phyloP scores from a whole-genome alignment of 2,329 filamentous ascomycete genomes.

The Ceratocystis colombiana region DNA sequence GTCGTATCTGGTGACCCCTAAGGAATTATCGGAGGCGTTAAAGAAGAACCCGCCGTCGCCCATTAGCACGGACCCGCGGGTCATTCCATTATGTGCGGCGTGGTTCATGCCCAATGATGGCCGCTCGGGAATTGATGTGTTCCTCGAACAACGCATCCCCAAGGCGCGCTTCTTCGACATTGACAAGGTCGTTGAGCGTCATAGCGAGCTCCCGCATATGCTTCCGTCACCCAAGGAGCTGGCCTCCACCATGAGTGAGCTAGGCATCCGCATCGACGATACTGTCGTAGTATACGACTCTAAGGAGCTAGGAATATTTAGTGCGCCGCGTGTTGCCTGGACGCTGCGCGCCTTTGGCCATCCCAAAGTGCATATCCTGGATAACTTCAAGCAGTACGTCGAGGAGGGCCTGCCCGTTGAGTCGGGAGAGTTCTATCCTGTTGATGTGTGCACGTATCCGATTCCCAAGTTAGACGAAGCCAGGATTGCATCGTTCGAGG shows the following conservation, averaged over 20 bases:
- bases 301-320: slow-evolving; percentile 85
- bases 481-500: slow-evolving; percentile 70
- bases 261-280: slow-evolving; percentile 81
- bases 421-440: slow-evolving; percentile 60
- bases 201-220: slow-evolving; percentile 93
- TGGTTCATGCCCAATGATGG: slow-evolving; percentile 96
- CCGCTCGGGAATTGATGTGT: slow-evolving; percentile 69
- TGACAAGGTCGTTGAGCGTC: slow-evolving; percentile 78
- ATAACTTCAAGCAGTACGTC: slow-evolving; percentile 94
- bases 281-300: slow-evolving; percentile 90
- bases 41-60: slow-evolving; percentile 70
- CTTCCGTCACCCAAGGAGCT: slow-evolving; percentile 73
- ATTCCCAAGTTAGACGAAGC: slow-evolving; percentile 50
- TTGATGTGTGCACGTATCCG: slow-evolving; percentile 55
- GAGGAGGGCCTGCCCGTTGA: slow-evolving; percentile 73
- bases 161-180: slow-evolving; percentile 92
- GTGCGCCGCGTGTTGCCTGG: slow-evolving; percentile 87
- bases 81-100: slow-evolving; percentile 80
- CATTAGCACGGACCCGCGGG: slow-evolving; percentile 69
- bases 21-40: slow-evolving; percentile 70
- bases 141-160: slow-evolving; percentile 73
- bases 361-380: slow-evolving; percentile 73
- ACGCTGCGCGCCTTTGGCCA: slow-evolving; percentile 87
- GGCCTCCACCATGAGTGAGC: slow-evolving; percentile 72
- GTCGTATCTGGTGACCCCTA: slow-evolving; percentile 77